phyloP scores from a whole-genome alignment of 2,329 filamentous ascomycete genomes.

The Fusarium nurragi region DNA sequence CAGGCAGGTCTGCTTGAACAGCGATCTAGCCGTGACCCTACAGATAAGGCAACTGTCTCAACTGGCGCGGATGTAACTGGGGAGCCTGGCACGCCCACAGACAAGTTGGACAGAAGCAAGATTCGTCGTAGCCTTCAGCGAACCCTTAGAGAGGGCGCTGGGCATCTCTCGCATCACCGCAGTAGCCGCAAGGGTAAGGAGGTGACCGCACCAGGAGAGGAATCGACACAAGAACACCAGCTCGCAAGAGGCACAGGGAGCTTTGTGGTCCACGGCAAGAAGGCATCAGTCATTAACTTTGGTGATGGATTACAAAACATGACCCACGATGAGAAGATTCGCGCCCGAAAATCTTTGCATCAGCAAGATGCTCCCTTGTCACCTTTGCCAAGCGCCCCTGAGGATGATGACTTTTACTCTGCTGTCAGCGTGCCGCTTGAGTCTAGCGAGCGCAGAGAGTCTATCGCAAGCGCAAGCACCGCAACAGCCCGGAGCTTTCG shows the following conservation, averaged over 20 bases:
- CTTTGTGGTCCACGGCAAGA: slow-evolving; percentile 97
- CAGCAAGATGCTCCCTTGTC: slow-evolving; percentile 53
- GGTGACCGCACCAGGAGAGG: slow-evolving; percentile 46
- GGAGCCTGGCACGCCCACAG: slow-evolving; percentile 49
- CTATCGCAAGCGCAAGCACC: slow-evolving; percentile 71
- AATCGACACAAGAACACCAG: slow-evolving; percentile 67
- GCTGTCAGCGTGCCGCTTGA: slow-evolving; percentile 57
- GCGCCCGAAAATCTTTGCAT: slow-evolving; percentile 65
- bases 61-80: slow-evolving; percentile 48
- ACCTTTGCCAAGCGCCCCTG: slow-evolving; percentile 48
- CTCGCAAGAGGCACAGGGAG: slow-evolving; percentile 83
- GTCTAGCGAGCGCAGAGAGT: slow-evolving; percentile 65
- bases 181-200: slow-evolving; percentile 82
- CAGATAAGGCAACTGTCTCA: slow-evolving; percentile 50
- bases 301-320: slow-evolving; percentile 88
- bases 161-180: slow-evolving; percentile 71
- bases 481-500: slow-evolving; percentile 73
- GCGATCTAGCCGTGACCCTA: slow-evolving; percentile 43
- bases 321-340: slow-evolving; percentile 76
- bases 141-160: slow-evolving; percentile 83
- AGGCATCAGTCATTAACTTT: slow-evolving; percentile 96
- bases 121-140: slow-evolving; percentile 88
- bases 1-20: slow-evolving; percentile 71
- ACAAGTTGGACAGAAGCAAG: slow-evolving; percentile 68
- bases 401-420: slow-evolving; percentile 63